A percentile compares a stretch with the other conserved stretches of the same genome.
Conservation (phyloP, 768 basidiomycete species). For the Mycena floridula region DNA sequence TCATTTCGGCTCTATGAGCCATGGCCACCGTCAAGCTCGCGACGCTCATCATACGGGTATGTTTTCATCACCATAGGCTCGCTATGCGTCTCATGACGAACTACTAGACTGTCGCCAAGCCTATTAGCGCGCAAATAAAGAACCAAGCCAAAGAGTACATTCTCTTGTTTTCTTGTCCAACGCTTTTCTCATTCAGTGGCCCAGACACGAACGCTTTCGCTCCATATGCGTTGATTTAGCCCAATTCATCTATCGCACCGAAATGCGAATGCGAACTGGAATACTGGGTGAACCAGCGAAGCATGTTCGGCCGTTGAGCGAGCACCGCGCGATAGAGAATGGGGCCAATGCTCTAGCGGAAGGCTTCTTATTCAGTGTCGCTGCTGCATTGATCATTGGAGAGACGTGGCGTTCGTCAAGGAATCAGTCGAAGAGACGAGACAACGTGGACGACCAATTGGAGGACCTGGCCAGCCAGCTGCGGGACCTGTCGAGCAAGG, state of each 20-base stretch:
- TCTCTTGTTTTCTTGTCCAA: constrained; percentile 3
- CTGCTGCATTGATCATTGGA: constrained; percentile 64
- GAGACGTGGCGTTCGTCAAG: constrained; percentile 74
- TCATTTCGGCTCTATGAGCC: too few species aligned
- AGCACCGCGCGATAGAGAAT: constrained; percentile 75
- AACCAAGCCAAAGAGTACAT: constrained; percentile 68
- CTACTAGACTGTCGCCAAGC: constrained; percentile 74
- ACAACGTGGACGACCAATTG: constrained; percentile 64
- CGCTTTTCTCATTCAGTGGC: background rate
- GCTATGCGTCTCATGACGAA: background rate
- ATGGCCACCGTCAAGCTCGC: constrained; percentile 77
- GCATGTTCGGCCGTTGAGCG: constrained; percentile 70
- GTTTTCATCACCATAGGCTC: constrained; percentile 16
- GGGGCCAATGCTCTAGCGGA: constrained; percentile 83
- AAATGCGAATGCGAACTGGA: constrained; percentile 65
- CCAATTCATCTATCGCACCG: constrained; percentile 70
- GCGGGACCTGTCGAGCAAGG: constrained; percentile 34
- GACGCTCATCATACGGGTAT: constrained; percentile 67
- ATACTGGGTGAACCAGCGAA: constrained; percentile 74
- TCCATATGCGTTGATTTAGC: constrained; percentile 66
- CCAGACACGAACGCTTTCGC: constrained; percentile 70
- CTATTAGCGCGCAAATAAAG: constrained; percentile 65
- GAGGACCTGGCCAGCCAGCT: constrained; percentile 49
- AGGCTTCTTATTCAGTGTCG: constrained; percentile 78
- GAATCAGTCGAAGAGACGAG: constrained; percentile 63